A percentile compares a stretch with the other conserved stretches of the same genome.
Conservation (phyloP, 2,329 filamentous ascomycete genomes). For the Ophiostoma populinum region DNA sequence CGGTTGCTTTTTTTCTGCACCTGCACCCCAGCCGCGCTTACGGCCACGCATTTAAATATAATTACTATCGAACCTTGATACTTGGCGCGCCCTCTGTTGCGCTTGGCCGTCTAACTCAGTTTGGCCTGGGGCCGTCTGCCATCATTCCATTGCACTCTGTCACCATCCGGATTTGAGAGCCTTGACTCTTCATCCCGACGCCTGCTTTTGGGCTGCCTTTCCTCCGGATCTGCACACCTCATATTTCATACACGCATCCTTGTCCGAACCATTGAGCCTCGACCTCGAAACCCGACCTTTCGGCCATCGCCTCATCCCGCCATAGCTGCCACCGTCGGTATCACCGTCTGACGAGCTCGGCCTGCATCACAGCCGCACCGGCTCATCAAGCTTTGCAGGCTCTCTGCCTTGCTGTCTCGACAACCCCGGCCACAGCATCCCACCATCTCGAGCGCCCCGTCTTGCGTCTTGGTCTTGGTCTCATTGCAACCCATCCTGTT, state of each 20-base stretch:
- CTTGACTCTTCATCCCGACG: neutral
- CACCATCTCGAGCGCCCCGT: neutral
- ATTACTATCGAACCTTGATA: neutral
- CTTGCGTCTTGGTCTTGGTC: neutral
- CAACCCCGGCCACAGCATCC: too few relatives aligned
- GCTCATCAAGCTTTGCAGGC: neutral
- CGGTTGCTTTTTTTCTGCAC: too few relatives aligned
- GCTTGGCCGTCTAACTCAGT: slow-evolving; percentile 2
- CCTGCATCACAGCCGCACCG: neutral
- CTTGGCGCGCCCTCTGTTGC: neutral
- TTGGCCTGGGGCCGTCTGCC: slow-evolving; percentile 8
- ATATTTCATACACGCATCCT: too few relatives aligned
- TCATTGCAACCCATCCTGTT: too few relatives aligned
- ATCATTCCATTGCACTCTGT: slow-evolving; percentile 10
- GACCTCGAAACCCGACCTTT: neutral
- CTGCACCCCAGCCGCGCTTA: too few relatives aligned
- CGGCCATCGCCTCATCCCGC: neutral
- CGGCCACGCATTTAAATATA: too few relatives aligned
- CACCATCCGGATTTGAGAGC: slow-evolving; percentile 8
- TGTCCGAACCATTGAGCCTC: too few relatives aligned
- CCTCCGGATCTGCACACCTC: neutral
- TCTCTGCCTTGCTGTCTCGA: neutral
- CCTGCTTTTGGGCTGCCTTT: too few relatives aligned
- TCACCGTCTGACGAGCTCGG: slow-evolving; percentile 4
- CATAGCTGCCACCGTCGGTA: neutral